Evolutionary conservation across 257 asterid genomes (phyloP), one percentile per base, ranked within the genome.

Genomic region (Mentha longifolia): DNA sequence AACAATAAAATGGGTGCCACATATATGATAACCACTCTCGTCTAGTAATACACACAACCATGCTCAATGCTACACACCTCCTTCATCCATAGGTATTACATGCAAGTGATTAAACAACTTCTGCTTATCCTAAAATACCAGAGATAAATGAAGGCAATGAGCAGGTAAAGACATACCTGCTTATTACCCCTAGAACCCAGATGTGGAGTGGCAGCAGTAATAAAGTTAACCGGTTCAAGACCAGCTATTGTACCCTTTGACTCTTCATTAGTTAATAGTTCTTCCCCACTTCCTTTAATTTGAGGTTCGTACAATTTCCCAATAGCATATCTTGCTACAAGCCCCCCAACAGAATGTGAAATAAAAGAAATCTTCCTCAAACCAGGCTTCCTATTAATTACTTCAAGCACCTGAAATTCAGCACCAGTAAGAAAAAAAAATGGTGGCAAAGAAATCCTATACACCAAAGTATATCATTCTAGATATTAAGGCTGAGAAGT

Each of bases 341-440:
- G 83, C n/a, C 99, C 98, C 46, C 99, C 99, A 8, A 95, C 99
- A 20, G 99, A 95, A 92, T 95, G 99, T 50, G 98, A 92, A 80
- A 95, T 76, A 71, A 95, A 92, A 46, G 99, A 95, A 70, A 95
- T 90, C 70, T 89, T 92, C 80, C 61, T 87, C 85, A 95, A 39
- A 67, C 74, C 76, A 14, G 90, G 92, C 79, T 86, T 92, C 85
- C 85, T 74, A 74, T 77, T 79, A 49, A 86, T 83, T 74, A 95
- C 84, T 61, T 90, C 99, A 79, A 87, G 88, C 72, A 95, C 95
- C 98, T 90, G 74, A 19, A 77, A 55, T 63, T 75, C 57, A 79
- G 42, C 72, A 71, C 59, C 54, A 72, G 70, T 75, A 77, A 51
- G 12, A 14, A 11, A 56, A 76, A 73, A n/a, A n/a, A n/a, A n/a